Base-by-base conservation (phyloP, 257 asterid genomes). In the Rauvolfia tetraphylla region DNA sequence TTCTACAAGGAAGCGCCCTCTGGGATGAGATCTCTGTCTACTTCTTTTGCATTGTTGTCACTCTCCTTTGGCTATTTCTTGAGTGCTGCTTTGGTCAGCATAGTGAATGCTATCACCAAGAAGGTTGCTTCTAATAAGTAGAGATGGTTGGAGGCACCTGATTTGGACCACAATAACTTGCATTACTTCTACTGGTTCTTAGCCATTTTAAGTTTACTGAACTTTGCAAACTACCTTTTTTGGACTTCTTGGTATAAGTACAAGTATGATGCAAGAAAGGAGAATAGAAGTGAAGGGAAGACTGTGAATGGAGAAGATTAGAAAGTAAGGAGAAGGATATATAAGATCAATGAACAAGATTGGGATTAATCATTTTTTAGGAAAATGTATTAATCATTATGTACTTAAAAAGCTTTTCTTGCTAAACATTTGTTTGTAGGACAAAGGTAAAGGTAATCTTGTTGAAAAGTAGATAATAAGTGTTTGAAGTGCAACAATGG, bases 231-330 rank as follows among this genome's bases (percentile, higher is more conserved):
- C 71, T 89, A 91, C 49, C 75, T 91, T 4, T 89, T 33, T 46
- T 89, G 94, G 92, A 87, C 96, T 10, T 82, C 75, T 56, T 89
- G 96, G 96, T 89, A 91, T 65, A 88, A 85, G 84, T 89, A 89
- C 66, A 88, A 88, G 81, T 48, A 71, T 7, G 85, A 74, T 29
- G 81, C 59, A 58, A 74, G 29, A 0, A 59, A 3, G 44, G 8
- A 3, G 3, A 3, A 41, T 3, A 41, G 44, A 3, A 8, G 8
- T 3, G 5, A 41, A 41, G 44, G 44, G 5, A 41, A 41, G 44
- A 41, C 8, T 41, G 44, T 41, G 5, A 41, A 41, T 41, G 44
- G 8, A n/a, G n/a, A n/a, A n/a, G n/a, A n/a, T n/a, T n/a, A n/a
- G n/a, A n/a, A n/a, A n/a, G n/a, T n/a, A n/a, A n/a, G n/a, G n/a